Evolutionary conservation across 2,329 filamentous ascomycete species (phyloP).

Genomic region (Colletotrichum sp.): DNA sequence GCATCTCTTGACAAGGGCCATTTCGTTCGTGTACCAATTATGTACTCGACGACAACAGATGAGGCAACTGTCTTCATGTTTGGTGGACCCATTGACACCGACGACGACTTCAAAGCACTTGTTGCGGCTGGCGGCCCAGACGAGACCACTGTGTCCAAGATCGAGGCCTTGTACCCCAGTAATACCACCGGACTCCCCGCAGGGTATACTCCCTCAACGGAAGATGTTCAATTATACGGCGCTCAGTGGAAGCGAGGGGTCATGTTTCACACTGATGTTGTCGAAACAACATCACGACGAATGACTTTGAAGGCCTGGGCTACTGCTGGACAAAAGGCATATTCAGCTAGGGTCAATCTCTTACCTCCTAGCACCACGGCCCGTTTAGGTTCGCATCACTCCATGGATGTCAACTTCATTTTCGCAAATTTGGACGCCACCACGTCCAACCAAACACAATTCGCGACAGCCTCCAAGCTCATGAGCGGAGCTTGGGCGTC

Average conservation of each 20-base stretch:
- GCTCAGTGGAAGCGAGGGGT: background rate
- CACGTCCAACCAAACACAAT: background rate
- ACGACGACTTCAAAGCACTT: background rate
- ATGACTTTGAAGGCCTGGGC: background rate
- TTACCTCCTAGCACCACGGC: background rate
- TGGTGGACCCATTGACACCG: background rate
- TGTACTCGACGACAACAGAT: constrained; percentile 68
- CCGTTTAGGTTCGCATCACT: background rate
- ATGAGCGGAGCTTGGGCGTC: background rate
- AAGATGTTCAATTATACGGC: background rate
- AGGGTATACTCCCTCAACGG: background rate
- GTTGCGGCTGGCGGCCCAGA: background rate
- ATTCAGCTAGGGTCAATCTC: background rate
- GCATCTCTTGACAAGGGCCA: constrained; percentile 59
- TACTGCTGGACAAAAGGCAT: background rate
- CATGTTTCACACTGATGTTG: background rate
- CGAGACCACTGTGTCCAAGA: background rate
- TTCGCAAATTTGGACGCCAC: background rate
- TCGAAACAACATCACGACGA: background rate
- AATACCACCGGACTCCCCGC: background rate
- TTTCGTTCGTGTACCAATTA: constrained; percentile 68
- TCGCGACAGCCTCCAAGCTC: background rate
- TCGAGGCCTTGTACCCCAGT: background rate
- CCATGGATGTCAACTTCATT: background rate
- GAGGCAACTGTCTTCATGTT: constrained; percentile 60